Conservation (phyloP, 192 early-diverging fungal genomes). For the Kickxella alabastrina region DNA sequence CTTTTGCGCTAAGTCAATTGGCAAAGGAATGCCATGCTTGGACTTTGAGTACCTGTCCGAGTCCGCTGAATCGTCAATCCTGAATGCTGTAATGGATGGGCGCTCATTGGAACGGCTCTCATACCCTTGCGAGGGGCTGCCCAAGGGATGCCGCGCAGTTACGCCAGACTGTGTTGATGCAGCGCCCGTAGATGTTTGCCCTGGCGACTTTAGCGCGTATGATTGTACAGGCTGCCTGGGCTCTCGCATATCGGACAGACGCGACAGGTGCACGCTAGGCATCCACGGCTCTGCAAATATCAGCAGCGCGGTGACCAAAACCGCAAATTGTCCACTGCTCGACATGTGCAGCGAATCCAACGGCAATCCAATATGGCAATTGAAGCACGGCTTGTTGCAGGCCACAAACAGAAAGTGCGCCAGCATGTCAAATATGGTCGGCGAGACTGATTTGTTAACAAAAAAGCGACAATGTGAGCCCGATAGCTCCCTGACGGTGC, state of each 20-base stretch:
- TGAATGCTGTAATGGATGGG: conserved; percentile 45
- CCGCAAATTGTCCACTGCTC: conserved; percentile 39
- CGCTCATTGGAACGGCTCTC: conserved; percentile 24
- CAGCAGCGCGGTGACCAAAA: conserved; percentile 23
- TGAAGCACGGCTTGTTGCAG: conserved; percentile 28
- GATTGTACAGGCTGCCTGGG: conserved; percentile 9
- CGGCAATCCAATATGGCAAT: conserved; percentile 32
- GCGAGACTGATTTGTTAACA: conserved; percentile 3
- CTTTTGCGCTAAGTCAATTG: conserved; percentile 24
- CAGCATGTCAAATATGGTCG: conserved; percentile 34
- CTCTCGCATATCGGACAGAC: conserved; percentile 45
- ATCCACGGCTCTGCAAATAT: conserved; percentile 48
- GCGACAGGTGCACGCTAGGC: conserved; percentile 34
- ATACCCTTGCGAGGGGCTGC: conserved; percentile 13
- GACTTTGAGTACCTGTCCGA: conserved; percentile 21
- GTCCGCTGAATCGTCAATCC: conserved; percentile 29
- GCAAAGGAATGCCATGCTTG: conserved; percentile 20
- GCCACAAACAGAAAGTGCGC: conserved; percentile 33
- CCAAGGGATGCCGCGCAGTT: not conserved
- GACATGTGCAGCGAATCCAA: conserved; percentile 32
- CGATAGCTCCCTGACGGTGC: conserved; percentile 19
- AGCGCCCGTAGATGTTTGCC: not conserved
- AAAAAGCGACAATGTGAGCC: conserved; percentile 24
- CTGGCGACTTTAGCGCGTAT: not conserved
- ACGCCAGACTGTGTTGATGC: not conserved